phyloP scores from a whole-genome alignment of 176 grass and related monocot species.

The Cenchrus purpureus region DNA sequence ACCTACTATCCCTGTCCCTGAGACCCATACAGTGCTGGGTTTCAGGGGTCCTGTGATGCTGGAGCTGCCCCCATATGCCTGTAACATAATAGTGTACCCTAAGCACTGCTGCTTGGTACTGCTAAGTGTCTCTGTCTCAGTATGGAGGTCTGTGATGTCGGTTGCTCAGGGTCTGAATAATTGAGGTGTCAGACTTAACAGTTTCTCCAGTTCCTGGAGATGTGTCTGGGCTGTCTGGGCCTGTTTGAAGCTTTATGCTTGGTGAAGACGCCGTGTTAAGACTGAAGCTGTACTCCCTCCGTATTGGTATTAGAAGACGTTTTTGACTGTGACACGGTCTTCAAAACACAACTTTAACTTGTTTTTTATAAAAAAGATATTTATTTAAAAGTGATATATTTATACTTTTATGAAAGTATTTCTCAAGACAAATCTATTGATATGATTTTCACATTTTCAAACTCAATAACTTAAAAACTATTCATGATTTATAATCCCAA shows the following conservation, averaged over 20 bases:
- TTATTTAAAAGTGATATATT: too few relatives aligned
- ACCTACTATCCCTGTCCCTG: constrained; percentile 26
- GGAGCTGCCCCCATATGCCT: constrained; percentile 36
- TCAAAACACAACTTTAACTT: too few relatives aligned
- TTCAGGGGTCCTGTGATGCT: constrained; percentile 48
- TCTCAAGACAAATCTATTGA: too few relatives aligned
- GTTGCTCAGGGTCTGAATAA: constrained; percentile 32
- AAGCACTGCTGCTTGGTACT: constrained; percentile 22
- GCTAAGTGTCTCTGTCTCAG: constrained; percentile 5
- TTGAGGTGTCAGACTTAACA: constrained; percentile 15
- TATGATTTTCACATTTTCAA: too few relatives aligned
- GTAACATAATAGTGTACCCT: constrained; percentile 38
- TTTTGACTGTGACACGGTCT: too few relatives aligned
- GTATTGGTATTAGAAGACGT: too few relatives aligned
- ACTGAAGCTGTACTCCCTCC: neutral
- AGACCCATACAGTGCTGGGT: constrained; percentile 33
- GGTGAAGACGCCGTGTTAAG: neutral
- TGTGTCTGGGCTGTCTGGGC: constrained; percentile 6
- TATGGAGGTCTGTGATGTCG: constrained; percentile 8
- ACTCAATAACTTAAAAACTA: too few relatives aligned
- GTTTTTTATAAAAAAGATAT: too few relatives aligned
- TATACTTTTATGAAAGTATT: too few relatives aligned
- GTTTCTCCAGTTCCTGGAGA: constrained; percentile 22
- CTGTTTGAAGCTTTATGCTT: neutral
- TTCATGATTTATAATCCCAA: too few relatives aligned